Evolutionary conservation across 208 protist species (phyloP).

Genomic region (Porcisia hertigi): DNA sequence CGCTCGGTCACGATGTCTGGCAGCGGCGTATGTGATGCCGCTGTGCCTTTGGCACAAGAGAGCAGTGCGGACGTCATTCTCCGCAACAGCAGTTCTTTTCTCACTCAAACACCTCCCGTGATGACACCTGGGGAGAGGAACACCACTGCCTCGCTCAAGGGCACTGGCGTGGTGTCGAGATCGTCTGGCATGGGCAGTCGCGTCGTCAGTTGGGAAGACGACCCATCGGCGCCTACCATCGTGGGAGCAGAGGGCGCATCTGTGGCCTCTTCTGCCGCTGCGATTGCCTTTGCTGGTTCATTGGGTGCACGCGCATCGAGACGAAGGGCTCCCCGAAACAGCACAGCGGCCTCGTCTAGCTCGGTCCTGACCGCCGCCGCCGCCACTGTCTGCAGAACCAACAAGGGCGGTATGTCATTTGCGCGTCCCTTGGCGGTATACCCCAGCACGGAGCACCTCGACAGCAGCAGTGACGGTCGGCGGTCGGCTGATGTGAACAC

Average conservation of each 20-base stretch:
- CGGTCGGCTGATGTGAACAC: conserved; percentile 11
- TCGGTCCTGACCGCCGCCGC: background rate
- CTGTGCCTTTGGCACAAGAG: conserved; percentile 1
- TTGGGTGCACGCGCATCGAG: background rate
- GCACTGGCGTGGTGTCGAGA: background rate
- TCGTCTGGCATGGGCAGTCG: conserved; percentile 21
- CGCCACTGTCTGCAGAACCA: background rate
- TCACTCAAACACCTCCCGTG: background rate
- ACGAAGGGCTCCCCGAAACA: background rate
- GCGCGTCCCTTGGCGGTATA: background rate
- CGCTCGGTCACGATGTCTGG: background rate
- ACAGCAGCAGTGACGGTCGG: conserved; percentile 1
- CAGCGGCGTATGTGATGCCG: background rate
- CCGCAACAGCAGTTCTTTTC: conserved; percentile 4
- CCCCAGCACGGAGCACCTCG: conserved; percentile 7
- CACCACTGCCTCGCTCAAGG: background rate
- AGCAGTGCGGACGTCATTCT: conserved; percentile 14
- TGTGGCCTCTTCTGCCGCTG: conserved; percentile 4
- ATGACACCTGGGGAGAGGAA: background rate
- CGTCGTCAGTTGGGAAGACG: conserved; percentile 23
- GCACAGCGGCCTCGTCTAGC: background rate
- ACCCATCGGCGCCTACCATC: conserved; percentile 8
- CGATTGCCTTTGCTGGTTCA: background rate
- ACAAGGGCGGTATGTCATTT: background rate
- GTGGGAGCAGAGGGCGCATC: conserved; percentile 9